Evolutionary conservation across 2,329 filamentous ascomycete species (phyloP), one percentile per base, ranked within the genome.

Genomic region (Apiospora sp.): DNA sequence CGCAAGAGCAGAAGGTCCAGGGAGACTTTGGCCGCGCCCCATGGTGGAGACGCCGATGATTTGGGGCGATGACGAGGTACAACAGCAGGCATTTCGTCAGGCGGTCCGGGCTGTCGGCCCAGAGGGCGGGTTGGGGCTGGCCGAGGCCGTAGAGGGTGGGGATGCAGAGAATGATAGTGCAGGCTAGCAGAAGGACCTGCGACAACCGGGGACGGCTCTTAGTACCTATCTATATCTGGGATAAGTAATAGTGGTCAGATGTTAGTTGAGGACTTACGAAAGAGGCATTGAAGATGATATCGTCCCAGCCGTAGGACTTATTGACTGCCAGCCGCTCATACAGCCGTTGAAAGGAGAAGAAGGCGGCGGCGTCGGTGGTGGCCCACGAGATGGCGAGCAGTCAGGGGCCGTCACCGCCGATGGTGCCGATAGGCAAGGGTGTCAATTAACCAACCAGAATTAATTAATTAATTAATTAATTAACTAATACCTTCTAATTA

Each of bases 251-350:
- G n/a, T 8, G 46, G 7, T 6, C 24, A 13, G 16, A 27, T 58
- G 5, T 34, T 6, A 16, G 22, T 19, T 5, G 27, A 41, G 34
- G 34, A 37, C 70, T 68, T 68, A 71, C 70, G 30, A 71, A 71
- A 3, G 61, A 71, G 12, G 49, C 43, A 46, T 71, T 71, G 48
- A 51, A 71, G 43, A 71, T 49, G 61, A n/a, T 67, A n/a, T 71
- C 70, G 44, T 71, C 70, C 54, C 58, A 67, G 19, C 70, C 70
- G 22, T 71, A 71, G 1, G 58, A 46, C 64, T 71, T 67, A 27
- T 58, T 61, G 16, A 71, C 70, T 16, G 37, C 34, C n/a, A 71
- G n/a, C 41, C 70, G 70, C 4, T 61, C 68, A 44, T 71, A 71
- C 27, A 68, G 34, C 44, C 70, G 43, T 16, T 68, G 44, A 41